These are phyloP conservation scores for Cyclocybe aegerita DNA, from an alignment of 768 basidiomycete genomes.

Conservation along the genomic window DNA sequence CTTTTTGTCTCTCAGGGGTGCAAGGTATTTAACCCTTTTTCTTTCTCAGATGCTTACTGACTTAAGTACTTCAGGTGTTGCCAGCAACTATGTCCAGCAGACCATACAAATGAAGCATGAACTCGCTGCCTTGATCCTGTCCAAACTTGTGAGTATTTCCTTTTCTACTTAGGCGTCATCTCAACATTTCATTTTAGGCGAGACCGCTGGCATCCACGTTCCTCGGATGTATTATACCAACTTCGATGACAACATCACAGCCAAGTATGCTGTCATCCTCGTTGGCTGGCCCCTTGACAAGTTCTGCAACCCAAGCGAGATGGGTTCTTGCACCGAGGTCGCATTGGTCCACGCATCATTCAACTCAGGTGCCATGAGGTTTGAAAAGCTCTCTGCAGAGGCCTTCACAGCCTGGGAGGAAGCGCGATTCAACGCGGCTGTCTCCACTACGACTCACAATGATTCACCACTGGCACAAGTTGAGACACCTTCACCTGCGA, in stretches of 20 bases:
- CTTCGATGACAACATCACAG: constrained; percentile 14
- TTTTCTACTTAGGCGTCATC: background rate
- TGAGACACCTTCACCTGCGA: too few species aligned
- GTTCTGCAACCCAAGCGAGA: constrained; percentile 13
- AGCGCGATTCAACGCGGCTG: too few species aligned
- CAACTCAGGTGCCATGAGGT: background rate
- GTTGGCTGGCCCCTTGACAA: constrained; percentile 17
- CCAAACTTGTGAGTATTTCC: background rate
- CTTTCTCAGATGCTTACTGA: background rate
- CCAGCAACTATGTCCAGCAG: background rate
- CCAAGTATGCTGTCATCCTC: constrained; percentile 8
- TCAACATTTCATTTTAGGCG: background rate
- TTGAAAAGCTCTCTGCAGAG: too few species aligned
- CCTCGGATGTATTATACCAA: constrained; percentile 16
- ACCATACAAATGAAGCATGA: background rate
- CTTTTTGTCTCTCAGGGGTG: background rate
- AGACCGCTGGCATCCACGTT: background rate
- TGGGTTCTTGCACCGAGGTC: constrained; percentile 8
- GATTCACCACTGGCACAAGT: too few species aligned
- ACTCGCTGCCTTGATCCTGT: background rate
- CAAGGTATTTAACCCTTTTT: background rate
- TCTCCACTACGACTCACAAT: too few species aligned
- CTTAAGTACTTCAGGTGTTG: constrained; percentile 2
- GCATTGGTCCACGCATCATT: constrained; percentile 1
- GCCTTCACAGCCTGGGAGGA: too few species aligned